Conservation (phyloP, 352 stramenopile genomes). For the Globisporangium barbulae region DNA sequence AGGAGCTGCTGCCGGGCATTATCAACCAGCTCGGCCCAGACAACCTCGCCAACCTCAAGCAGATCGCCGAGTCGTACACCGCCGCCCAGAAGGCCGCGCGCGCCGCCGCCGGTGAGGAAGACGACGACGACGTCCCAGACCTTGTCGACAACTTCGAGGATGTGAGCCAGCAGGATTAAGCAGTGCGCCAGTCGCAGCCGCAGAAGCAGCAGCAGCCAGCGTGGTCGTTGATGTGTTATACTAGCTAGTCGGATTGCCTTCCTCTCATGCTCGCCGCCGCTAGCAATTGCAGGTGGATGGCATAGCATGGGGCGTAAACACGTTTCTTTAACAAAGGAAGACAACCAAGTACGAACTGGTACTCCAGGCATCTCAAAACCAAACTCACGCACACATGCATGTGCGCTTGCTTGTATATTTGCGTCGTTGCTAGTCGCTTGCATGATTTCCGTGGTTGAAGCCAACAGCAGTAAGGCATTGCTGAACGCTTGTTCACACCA, state of each 20-base stretch:
- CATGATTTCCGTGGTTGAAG: neutral
- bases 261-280: neutral
- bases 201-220: conserved; percentile 2
- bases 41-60: conserved; percentile 95
- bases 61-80: conserved; percentile 90
- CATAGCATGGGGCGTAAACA: conserved; percentile 18
- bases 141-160: conserved; percentile 99
- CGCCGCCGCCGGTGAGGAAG: conserved; percentile 76
- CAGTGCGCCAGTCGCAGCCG: neutral
- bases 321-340: conserved; percentile 43
- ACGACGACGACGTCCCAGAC: conserved; percentile 96
- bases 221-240: conserved; percentile 24
- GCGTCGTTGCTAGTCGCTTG: neutral
- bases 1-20: conserved; percentile 97
- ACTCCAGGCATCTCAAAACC: conserved; percentile 49
- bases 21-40: conserved; percentile 98
- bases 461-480: neutral
- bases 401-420: conserved; percentile 7
- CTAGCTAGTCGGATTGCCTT: conserved; percentile 20
- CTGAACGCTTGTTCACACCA: neutral
- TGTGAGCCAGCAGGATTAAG: conserved; percentile 90
- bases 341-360: conserved; percentile 57
- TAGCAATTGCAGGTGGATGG: neutral
- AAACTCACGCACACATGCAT: conserved; percentile 13
- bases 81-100: conserved; percentile 77